These are phyloP conservation scores for Eucalyptus fibrosa DNA, from an alignment of 345 rosid genomes.

Conservation along the genomic window DNA sequence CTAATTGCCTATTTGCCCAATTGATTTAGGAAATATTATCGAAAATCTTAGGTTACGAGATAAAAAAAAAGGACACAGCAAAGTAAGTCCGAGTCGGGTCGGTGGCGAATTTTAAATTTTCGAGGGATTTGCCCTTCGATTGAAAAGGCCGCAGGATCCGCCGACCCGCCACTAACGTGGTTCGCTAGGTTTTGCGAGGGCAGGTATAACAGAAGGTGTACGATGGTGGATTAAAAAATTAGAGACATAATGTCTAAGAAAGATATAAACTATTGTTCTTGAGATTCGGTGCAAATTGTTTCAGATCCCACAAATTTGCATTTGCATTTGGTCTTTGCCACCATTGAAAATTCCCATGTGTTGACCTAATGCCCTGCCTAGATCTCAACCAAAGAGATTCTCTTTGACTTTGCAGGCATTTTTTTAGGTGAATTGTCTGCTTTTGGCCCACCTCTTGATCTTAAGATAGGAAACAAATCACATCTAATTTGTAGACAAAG, in stretches of 20 bases:
- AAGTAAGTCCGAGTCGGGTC: neutral
- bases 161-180: neutral
- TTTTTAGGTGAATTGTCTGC: neutral
- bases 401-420: slow-evolving; percentile 11
- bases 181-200: neutral
- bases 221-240: neutral
- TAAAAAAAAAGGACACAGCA: neutral
- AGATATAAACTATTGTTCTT: neutral
- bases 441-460: neutral
- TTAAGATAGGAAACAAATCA: neutral
- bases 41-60: neutral
- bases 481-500: neutral
- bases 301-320: slow-evolving; percentile 5
- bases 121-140: neutral
- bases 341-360: neutral
- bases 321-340: neutral
- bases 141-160: neutral
- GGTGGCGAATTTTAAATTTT: neutral
- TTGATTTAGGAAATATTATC: neutral
- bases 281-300: slow-evolving; percentile 1
- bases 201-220: neutral
- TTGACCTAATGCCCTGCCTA: slow-evolving; percentile 18
- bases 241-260: neutral
- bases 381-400: slow-evolving; percentile 30
- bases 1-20: neutral